Conservation (phyloP, 2,329 filamentous ascomycete genomes). For the Macrophomina pseudophaseolina region DNA sequence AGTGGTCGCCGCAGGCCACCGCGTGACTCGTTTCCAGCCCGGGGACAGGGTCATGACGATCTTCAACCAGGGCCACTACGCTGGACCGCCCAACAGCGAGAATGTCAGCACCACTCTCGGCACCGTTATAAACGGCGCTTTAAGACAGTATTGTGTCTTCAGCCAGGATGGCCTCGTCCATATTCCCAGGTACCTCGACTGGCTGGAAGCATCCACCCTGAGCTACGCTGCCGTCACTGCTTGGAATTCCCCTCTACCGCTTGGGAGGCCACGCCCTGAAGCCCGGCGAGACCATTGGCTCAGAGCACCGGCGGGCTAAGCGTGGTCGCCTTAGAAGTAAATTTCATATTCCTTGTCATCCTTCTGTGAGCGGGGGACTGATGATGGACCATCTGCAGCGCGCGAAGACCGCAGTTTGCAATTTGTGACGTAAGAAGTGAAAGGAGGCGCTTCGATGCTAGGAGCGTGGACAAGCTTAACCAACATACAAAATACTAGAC, state of each 20-base stretch:
- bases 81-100: constrained; percentile 51
- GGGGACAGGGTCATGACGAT: constrained; percentile 68
- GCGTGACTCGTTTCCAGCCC: constrained; percentile 61
- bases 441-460: too few species aligned
- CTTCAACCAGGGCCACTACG: constrained; percentile 65
- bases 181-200: constrained; percentile 61
- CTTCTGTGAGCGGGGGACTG: too few species aligned
- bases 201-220: constrained; percentile 53
- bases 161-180: constrained; percentile 69
- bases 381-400: too few species aligned
- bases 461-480: too few species aligned
- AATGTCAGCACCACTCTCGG: constrained; percentile 65
- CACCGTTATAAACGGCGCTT: constrained; percentile 68
- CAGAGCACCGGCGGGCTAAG: too few species aligned
- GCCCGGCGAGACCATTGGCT: constrained; percentile 35
- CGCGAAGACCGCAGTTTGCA: too few species aligned
- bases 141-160: constrained; percentile 71
- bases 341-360: too few species aligned
- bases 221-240: constrained; percentile 52
- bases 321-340: too few species aligned
- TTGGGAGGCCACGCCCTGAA: constrained; percentile 46
- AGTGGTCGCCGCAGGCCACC: constrained; percentile 59
- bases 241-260: constrained; percentile 60
- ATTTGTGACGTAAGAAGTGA: too few species aligned
- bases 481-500: too few species aligned